Percentiles rank a stretch among this genome's conserved stretches.
Evolutionary conservation across 768 basidiomycete genomes (phyloP).

Genomic region (Stropharia rugosoannulata): DNA sequence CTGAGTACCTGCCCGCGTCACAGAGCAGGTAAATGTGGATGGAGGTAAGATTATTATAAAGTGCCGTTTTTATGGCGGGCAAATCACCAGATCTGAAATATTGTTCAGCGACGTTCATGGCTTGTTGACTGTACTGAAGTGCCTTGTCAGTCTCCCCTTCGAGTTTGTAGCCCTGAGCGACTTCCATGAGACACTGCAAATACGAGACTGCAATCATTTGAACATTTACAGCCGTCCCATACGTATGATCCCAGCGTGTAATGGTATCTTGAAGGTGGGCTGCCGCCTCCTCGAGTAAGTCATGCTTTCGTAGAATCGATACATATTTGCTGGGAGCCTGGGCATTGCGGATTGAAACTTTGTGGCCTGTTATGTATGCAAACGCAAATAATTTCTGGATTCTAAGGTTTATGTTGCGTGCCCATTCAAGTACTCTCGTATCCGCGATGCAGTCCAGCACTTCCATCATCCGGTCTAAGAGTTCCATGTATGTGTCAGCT

Average conservation of each 20-base stretch:
- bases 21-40: neutral
- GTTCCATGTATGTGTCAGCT: neutral
- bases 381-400: neutral
- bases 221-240: neutral
- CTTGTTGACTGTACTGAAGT: neutral
- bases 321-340: neutral
- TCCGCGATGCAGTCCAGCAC: neutral
- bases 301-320: neutral
- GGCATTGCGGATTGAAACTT: neutral
- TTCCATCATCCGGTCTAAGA: neutral
- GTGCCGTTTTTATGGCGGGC: neutral
- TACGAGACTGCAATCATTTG: neutral
- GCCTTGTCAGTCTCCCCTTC: slow-evolving; percentile 3
- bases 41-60: neutral
- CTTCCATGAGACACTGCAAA: neutral
- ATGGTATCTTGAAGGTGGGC: neutral
- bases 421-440: neutral
- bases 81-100: neutral
- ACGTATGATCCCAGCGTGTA: neutral
- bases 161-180: neutral
- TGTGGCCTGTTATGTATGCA: neutral
- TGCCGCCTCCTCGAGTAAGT: slow-evolving; percentile 1
- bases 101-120: neutral
- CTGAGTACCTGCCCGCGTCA: neutral
- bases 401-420: neutral